Conservation (phyloP, 306 rosid species). For the Casuarina glauca region DNA sequence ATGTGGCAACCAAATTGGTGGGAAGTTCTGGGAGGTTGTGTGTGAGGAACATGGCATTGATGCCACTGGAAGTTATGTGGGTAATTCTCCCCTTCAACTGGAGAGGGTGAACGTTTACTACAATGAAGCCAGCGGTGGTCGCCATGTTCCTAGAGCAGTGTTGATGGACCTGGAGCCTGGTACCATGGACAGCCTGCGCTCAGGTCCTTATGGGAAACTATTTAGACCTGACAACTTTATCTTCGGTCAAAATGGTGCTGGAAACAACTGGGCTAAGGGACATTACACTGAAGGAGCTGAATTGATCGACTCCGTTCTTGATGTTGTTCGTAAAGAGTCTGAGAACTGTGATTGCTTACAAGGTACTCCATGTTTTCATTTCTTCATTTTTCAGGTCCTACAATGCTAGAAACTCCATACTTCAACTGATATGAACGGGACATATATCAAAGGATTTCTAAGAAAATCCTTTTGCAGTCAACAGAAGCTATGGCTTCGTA, state of each 20-base stretch:
- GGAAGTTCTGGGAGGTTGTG: constrained; percentile 90
- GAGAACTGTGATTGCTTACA: constrained; percentile 92
- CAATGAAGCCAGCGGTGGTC: constrained; percentile 84
- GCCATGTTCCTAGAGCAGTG: constrained; percentile 88
- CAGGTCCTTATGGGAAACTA: constrained; percentile 74
- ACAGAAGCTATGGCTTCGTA: too few species aligned
- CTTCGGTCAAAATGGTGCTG: constrained; percentile 89
- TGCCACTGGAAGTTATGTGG: constrained; percentile 62
- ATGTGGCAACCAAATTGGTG: constrained; percentile 91
- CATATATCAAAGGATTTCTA: too few species aligned
- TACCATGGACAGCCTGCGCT: constrained; percentile 82
- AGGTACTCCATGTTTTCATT: constrained; percentile 39
- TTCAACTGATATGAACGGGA: too few species aligned
- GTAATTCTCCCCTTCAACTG: constrained; percentile 63
- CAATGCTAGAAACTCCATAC: too few species aligned
- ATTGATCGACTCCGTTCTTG: constrained; percentile 85
- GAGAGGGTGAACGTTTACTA: constrained; percentile 87
- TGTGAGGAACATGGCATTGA: constrained; percentile 90
- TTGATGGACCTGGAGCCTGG: constrained; percentile 91
- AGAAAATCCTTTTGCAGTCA: too few species aligned
- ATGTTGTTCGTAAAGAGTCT: constrained; percentile 89
- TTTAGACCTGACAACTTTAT: constrained; percentile 89
- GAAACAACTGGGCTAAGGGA: constrained; percentile 93
- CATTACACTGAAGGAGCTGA: constrained; percentile 94
- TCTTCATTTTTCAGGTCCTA: neutral